Conservation (phyloP, 75 land plant species). For the Larix kaempferi region DNA sequence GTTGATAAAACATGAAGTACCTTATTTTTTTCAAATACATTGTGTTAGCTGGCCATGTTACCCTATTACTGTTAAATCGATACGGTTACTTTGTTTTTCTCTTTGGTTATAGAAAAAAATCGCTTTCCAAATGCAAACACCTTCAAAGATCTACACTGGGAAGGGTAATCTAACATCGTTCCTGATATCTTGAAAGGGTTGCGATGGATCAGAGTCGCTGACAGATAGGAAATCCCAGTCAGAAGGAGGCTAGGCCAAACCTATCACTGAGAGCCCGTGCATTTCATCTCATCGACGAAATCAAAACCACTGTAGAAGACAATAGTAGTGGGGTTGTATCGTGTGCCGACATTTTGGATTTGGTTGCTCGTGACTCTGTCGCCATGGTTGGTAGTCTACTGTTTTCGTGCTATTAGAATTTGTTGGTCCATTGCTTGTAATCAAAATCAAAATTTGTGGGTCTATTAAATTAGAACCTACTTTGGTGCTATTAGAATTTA, state of each 20-base stretch:
- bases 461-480: too few species aligned
- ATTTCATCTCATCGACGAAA: slow-evolving; percentile 30
- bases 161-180: neutral
- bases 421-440: slow-evolving; percentile 20
- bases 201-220: slow-evolving; percentile 56
- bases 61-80: too few species aligned
- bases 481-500: too few species aligned
- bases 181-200: slow-evolving; percentile 40
- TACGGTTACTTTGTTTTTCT: too few species aligned
- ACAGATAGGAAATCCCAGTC: slow-evolving; percentile 31
- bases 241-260: slow-evolving; percentile 37
- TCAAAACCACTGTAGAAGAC: slow-evolving; percentile 20
- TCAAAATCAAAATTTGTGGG: too few species aligned
- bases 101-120: neutral
- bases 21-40: too few species aligned
- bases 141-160: too few species aligned
- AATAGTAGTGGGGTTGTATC: slow-evolving; percentile 39
- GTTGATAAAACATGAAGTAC: too few species aligned
- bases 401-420: slow-evolving; percentile 9
- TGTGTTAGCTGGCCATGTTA: too few species aligned
- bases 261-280: slow-evolving; percentile 33
- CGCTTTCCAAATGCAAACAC: too few species aligned
- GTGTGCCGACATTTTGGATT: slow-evolving; percentile 47
- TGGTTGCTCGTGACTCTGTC: too few species aligned
- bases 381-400: neutral